Evolutionary conservation across 352 stramenopile genomes (phyloP), one percentile per base, ranked within the genome.

Genomic region (Phytophthora cryptogea): DNA sequence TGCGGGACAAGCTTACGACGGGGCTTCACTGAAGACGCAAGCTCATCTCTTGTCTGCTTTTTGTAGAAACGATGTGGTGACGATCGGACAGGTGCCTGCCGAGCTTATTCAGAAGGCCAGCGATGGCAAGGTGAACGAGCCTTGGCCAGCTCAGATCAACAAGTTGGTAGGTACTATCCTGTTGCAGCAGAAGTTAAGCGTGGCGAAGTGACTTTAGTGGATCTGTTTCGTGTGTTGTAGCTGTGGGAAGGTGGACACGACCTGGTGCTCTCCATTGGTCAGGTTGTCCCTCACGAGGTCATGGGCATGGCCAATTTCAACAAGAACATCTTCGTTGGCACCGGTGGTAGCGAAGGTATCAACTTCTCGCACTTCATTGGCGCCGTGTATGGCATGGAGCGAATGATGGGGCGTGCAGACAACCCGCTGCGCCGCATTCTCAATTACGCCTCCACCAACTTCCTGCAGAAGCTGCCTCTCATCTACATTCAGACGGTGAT

Each of bases 231-330:
- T 36, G 0, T 10, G 14, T 20, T 45, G 5, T 51, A 95, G 86
- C 58, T 95, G 9, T 98, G 94, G 94, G 89, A 96, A 23, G 96
- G 96, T 20, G 57, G 80, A 4, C 89, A 97, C 72, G 88, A 98
- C 54, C 64, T 98, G 16, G 89, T 99, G 20, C 57, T 99, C 5
- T 98, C 93, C 8, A 97, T 99, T 64, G 96, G 97, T 20, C 96
- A 99, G 79, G 95, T 99, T 14, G 96, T 99, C 8, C 97, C 96
- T 2, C 96, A 99, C 60, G 96, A 99, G 74, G 97, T 99, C 28
- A 98, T 97, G 86, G 96, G 97, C 13, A 99, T 99, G 96, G 95
- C 97, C n/a, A 99, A 99, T 75, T 98, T 94, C 78, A 99, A 99
- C 84, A 99, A 99, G 76, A 99, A 99, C 68, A 78, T 99, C 16